A percentile compares a stretch with the other conserved stretches of the same genome.
Conservation (phyloP, 2,329 filamentous ascomycete species). For the Aspergillus brasiliensis region DNA sequence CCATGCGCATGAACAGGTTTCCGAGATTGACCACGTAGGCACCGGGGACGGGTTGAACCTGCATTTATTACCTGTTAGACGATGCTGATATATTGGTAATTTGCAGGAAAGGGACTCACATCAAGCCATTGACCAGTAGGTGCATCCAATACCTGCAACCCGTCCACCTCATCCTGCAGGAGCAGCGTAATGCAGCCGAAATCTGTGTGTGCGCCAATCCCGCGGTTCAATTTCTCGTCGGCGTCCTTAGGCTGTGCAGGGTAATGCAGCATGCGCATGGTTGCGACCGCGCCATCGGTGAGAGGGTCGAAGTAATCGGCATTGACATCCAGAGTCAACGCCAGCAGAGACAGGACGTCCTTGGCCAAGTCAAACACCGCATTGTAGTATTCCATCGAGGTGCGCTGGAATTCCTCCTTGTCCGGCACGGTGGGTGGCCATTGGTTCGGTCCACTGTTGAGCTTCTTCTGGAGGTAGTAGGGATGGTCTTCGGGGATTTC, state of each 20-base stretch:
- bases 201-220: conserved; percentile 49
- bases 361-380: conserved; percentile 43
- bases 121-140: conserved; percentile 35
- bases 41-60: conserved; percentile 30
- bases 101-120: conserved; percentile 20
- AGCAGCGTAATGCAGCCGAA: conserved; percentile 47
- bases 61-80: neutral
- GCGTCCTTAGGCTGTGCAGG: conserved; percentile 42
- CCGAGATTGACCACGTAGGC: conserved; percentile 38
- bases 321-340: conserved; percentile 43
- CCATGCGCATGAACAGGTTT: conserved; percentile 47
- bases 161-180: conserved; percentile 45
- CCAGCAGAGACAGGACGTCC: conserved; percentile 45
- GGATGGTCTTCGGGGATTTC: conserved; percentile 44
- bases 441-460: conserved; percentile 45
- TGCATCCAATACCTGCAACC: conserved; percentile 39
- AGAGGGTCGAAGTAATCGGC: conserved; percentile 43
- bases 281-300: conserved; percentile 40
- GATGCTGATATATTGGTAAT: neutral
- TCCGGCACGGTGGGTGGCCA: conserved; percentile 35
- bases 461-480: conserved; percentile 40
- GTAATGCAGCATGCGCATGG: conserved; percentile 48
- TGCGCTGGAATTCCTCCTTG: conserved; percentile 38
- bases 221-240: conserved; percentile 40
- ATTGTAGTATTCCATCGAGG: conserved; percentile 45